Conservation (phyloP, 805 yeast species). For the Kuraishia ogatae region DNA sequence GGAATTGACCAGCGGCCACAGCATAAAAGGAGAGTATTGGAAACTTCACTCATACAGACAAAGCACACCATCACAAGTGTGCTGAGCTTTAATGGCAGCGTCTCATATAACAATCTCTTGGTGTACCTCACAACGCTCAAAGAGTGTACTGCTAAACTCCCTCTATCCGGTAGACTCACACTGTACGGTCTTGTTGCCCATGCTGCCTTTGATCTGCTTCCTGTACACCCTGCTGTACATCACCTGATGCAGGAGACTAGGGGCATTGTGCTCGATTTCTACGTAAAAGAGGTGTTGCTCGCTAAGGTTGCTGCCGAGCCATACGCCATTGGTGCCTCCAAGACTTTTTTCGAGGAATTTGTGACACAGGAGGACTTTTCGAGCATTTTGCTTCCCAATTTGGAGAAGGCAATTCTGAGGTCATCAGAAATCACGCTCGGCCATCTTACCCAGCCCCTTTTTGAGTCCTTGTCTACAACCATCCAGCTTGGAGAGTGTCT, state of each 20-base stretch:
- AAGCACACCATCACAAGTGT: slow-evolving; percentile 11
- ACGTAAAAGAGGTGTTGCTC: slow-evolving; percentile 33
- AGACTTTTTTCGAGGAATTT: slow-evolving; percentile 35
- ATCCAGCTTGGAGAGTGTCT: slow-evolving; percentile 35
- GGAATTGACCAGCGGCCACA: slow-evolving; percentile 19
- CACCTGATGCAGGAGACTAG: slow-evolving; percentile 5
- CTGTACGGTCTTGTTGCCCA: slow-evolving; percentile 29
- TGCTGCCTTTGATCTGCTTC: slow-evolving; percentile 4
- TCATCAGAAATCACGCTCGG: slow-evolving; percentile 67
- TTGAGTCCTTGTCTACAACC: slow-evolving; percentile 21
- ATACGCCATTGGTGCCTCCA: slow-evolving; percentile 27
- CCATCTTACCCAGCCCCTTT: slow-evolving; percentile 42
- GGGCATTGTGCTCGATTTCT: slow-evolving; percentile 14
- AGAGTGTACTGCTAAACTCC: slow-evolving; percentile 15
- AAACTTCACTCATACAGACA: slow-evolving; percentile 22
- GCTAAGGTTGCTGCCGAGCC: slow-evolving; percentile 33
- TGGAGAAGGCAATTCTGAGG: slow-evolving; percentile 70
- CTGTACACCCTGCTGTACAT: slow-evolving; percentile 6
- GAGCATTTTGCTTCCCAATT: slow-evolving; percentile 39
- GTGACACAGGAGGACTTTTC: slow-evolving; percentile 29
- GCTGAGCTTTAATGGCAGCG: slow-evolving; percentile 12
- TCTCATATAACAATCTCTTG: slow-evolving; percentile 7
- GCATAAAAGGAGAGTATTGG: slow-evolving; percentile 31
- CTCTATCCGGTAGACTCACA: slow-evolving; percentile 25
- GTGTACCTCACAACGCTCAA: slow-evolving; percentile 8